Evolutionary conservation across 129 eudicot genomes (phyloP).

Genomic region (Helianthus tuberosus): DNA sequence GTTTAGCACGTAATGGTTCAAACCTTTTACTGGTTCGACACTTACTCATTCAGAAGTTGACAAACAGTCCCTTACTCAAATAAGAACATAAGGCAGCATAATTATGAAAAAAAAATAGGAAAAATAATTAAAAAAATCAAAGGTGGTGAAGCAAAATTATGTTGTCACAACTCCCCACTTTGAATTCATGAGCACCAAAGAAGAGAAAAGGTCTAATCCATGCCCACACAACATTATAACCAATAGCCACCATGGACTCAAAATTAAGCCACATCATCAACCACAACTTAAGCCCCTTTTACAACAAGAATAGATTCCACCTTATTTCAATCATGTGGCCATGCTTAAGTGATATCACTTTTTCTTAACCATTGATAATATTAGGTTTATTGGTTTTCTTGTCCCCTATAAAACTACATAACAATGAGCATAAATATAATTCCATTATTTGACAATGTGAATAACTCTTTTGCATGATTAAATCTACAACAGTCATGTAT

Average conservation of each 20-base stretch:
- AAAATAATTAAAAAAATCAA: not conserved
- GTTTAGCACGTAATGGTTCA: no score
- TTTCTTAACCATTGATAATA: conserved; percentile 5
- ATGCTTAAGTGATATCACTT: conserved; percentile 21
- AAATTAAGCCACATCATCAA: conserved; percentile 37
- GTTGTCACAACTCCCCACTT: conserved; percentile 18
- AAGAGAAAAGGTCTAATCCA: conserved; percentile 35
- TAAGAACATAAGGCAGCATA: not conserved
- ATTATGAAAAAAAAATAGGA: not conserved
- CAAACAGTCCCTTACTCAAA: not conserved
- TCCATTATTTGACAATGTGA: not conserved
- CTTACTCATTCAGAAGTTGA: no score
- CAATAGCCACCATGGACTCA: conserved; percentile 37
- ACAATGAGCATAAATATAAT: not conserved
- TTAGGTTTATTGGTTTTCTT: not conserved
- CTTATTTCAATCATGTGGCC: conserved; percentile 38
- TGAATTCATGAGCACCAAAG: conserved; percentile 28
- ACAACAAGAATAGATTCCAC: conserved; percentile 38
- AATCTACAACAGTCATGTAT: not conserved
- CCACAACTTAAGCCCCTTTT: conserved; percentile 25
- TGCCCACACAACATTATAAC: conserved; percentile 37
- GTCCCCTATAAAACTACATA: conserved; percentile 3
- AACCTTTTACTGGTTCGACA: no score
- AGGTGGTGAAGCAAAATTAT: not conserved
- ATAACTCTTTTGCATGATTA: not conserved